These are phyloP conservation scores for Monosporascus cannonballus DNA, from an alignment of 2,329 filamentous ascomycete species.

Conservation along the genomic window DNA sequence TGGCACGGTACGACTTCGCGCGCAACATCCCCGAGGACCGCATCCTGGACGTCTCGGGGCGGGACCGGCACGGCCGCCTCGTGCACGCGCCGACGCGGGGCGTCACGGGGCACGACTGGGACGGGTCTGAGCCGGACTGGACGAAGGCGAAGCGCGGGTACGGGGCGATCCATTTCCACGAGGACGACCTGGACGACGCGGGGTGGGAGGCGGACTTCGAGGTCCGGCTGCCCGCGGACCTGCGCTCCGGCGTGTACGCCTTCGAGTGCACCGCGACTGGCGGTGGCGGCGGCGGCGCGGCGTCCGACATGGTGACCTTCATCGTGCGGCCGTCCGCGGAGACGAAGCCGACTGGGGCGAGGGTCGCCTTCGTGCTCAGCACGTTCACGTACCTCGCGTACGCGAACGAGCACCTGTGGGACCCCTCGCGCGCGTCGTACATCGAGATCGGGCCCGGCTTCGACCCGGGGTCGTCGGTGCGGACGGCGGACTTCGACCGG, in stretches of 20 bases:
- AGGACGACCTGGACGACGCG: conserved; percentile 31
- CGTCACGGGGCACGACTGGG: conserved; percentile 27
- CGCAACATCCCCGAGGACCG: conserved; percentile 1
- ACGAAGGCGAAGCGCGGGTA: conserved; percentile 25
- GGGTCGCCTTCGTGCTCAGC: conserved; percentile 20
- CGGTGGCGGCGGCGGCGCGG: background rate
- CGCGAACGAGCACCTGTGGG: conserved; percentile 2
- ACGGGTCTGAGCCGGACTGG: conserved; percentile 26
- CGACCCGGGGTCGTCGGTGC: background rate
- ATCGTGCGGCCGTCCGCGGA: conserved; percentile 21
- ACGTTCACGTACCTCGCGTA: conserved; percentile 4
- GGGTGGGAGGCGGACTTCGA: conserved; percentile 25
- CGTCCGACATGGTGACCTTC: conserved; percentile 22
- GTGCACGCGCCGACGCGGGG: conserved; percentile 26
- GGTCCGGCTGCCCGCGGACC: conserved; percentile 13
- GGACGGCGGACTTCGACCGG: conserved; percentile 5
- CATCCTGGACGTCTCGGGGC: conserved; percentile 19
- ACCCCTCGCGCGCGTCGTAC: conserved; percentile 12
- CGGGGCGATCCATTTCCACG: conserved; percentile 31
- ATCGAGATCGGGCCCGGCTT: conserved; percentile 4
- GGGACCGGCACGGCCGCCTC: conserved; percentile 17
- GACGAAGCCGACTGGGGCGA: background rate
- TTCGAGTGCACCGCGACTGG: conserved; percentile 7
- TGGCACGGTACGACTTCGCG: conserved; percentile 1
- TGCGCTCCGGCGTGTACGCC: conserved; percentile 20